phyloP scores from a whole-genome alignment of 129 eudicot species.

The Cynara cardunculus region DNA sequence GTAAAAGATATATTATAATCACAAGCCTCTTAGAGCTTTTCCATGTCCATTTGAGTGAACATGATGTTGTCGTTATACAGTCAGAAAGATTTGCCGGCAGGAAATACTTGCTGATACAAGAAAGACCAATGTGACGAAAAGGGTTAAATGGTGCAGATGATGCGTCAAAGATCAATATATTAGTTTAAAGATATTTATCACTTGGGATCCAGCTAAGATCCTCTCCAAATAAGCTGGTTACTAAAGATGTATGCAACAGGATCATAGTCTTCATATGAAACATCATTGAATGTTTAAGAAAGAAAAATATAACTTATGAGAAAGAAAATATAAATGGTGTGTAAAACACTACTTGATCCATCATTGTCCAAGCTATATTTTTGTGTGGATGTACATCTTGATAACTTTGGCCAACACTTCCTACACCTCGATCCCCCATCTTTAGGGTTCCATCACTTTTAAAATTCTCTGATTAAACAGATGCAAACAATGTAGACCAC shows the following conservation, averaged over 20 bases:
- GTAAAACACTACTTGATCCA: neutral
- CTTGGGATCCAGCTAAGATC: neutral
- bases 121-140: neutral
- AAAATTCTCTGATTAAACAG: neutral
- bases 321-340: neutral
- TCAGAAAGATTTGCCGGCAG: neutral
- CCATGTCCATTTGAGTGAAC: neutral
- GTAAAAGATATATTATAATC: neutral
- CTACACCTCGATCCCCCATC: neutral
- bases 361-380: neutral
- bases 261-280: neutral
- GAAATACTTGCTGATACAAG: neutral
- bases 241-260: neutral
- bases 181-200: neutral
- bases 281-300: neutral
- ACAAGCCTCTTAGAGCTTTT: neutral
- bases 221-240: neutral
- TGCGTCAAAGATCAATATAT: neutral
- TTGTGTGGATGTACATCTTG: neutral
- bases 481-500: neutral
- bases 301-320: neutral
- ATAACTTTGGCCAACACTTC: neutral
- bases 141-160: neutral
- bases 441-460: neutral
- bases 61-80: neutral